Conservation (phyloP, 805 yeast species). For the Metschnikowia kofuensis region DNA sequence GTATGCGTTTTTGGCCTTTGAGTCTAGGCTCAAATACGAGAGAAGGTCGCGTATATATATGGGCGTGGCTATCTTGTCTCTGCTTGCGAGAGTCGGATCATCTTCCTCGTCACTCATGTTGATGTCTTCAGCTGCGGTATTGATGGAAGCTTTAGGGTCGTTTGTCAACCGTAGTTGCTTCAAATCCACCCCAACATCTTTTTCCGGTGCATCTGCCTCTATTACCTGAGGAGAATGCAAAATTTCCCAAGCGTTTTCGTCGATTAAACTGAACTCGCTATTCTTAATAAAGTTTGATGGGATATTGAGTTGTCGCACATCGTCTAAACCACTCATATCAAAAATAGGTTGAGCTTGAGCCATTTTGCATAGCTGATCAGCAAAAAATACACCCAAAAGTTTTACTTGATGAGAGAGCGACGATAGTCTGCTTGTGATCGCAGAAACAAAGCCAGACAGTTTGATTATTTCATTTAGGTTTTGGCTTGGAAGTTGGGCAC, state of each 20-base stretch:
- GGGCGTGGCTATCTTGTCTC: slow-evolving; percentile 44
- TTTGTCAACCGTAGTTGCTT: neutral
- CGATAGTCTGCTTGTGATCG: slow-evolving; percentile 54
- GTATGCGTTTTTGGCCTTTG: slow-evolving; percentile 43
- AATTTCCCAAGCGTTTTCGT: slow-evolving; percentile 22
- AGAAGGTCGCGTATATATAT: slow-evolving; percentile 74
- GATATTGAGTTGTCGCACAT: slow-evolving; percentile 3
- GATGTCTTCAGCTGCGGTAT: slow-evolving; percentile 14
- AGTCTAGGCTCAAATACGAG: slow-evolving; percentile 48
- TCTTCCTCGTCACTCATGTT: slow-evolving; percentile 47
- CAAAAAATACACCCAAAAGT: slow-evolving; percentile 54
- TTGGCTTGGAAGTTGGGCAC: slow-evolving; percentile 17
- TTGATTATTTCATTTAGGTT: slow-evolving; percentile 30
- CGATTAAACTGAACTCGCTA: neutral
- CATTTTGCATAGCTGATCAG: slow-evolving; percentile 45
- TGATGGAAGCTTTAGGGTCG: slow-evolving; percentile 11
- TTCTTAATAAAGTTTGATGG: neutral
- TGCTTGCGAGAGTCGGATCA: slow-evolving; percentile 42
- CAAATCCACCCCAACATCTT: slow-evolving; percentile 1
- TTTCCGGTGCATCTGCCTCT: slow-evolving; percentile 9
- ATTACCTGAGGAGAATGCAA: slow-evolving; percentile 14
- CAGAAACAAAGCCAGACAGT: slow-evolving; percentile 41
- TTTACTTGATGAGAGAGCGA: slow-evolving; percentile 47
- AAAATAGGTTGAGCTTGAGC: slow-evolving; percentile 31
- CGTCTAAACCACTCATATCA: slow-evolving; percentile 20